Percentiles rank a stretch among this genome's conserved stretches.
Evolutionary conservation across 2,329 filamentous ascomycete genomes (phyloP).

Genomic region (Colletotrichum falcatum): DNA sequence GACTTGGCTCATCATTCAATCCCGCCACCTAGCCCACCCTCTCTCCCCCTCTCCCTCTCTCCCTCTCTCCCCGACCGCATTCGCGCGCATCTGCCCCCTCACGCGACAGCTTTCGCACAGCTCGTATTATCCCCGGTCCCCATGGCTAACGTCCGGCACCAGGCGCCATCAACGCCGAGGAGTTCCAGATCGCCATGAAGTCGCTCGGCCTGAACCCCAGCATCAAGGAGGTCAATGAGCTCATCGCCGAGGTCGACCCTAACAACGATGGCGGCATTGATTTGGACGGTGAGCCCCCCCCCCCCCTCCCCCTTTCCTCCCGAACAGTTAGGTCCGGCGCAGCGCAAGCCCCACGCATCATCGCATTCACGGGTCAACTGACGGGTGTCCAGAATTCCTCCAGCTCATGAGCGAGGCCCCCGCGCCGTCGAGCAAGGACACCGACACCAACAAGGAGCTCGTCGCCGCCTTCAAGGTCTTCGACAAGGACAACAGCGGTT

Average conservation of each 20-base stretch:
- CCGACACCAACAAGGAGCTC: slow-evolving; percentile 40
- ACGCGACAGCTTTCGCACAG: not conserved
- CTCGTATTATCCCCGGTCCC: not conserved
- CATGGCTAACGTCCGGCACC: slow-evolving; percentile 19
- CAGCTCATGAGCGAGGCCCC: slow-evolving; percentile 41
- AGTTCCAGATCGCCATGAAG: slow-evolving; percentile 43
- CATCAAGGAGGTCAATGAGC: slow-evolving; percentile 41
- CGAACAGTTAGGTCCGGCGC: not conserved
- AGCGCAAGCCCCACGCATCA: not conserved
- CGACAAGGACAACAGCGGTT: slow-evolving; percentile 43
- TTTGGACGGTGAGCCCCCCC: slow-evolving; percentile 35
- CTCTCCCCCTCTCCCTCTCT: not conserved
- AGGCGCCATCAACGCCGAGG: slow-evolving; percentile 41
- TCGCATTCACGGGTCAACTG: not conserved
- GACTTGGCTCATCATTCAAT: not conserved
- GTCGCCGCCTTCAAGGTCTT: slow-evolving; percentile 43
- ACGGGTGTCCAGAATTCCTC: slow-evolving; percentile 40
- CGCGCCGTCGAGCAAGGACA: slow-evolving; percentile 37
- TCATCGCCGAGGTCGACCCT: slow-evolving; percentile 42
- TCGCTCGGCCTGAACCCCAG: slow-evolving; percentile 42
- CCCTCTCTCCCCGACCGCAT: not conserved
- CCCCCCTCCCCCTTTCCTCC: too few relatives aligned
- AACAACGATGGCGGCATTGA: slow-evolving; percentile 42
- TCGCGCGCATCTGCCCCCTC: not conserved
- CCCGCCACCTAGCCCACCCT: not conserved